These are phyloP conservation scores for Eragrostis curvula DNA, from an alignment of 176 grass and related monocot genomes.

Conservation along the genomic window DNA sequence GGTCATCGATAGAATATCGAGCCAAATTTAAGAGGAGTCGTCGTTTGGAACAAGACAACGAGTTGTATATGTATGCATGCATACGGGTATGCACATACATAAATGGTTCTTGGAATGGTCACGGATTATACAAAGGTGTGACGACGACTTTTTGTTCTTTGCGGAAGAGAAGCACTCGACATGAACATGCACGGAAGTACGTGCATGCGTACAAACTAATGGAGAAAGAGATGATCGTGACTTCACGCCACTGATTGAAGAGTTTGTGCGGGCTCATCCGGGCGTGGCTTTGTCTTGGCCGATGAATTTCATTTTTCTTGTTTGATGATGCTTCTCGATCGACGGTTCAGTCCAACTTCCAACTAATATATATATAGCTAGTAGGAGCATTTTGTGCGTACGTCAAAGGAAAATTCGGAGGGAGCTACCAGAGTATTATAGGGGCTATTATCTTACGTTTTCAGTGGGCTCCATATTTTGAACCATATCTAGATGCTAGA, in stretches of 20 bases:
- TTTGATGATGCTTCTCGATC: not conserved
- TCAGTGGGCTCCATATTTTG: not conserved
- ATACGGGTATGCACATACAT: too few relatives aligned
- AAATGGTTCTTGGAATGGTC: too few relatives aligned
- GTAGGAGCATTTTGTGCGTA: not conserved
- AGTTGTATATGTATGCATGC: too few relatives aligned
- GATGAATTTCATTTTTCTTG: not conserved
- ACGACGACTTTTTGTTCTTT: too few relatives aligned
- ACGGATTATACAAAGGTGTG: too few relatives aligned
- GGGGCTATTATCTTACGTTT: not conserved
- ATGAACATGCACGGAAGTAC: not conserved
- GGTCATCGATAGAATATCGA: too few relatives aligned
- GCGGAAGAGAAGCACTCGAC: not conserved
- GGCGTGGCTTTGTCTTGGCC: too few relatives aligned
- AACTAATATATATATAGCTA: too few relatives aligned
- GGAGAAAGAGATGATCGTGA: not conserved
- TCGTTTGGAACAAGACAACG: too few relatives aligned
- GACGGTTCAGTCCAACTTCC: too few relatives aligned
- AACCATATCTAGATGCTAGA: not conserved
- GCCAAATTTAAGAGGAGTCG: too few relatives aligned
- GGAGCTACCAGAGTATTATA: too few relatives aligned
- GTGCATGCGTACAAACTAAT: not conserved
- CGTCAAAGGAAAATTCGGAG: not conserved
- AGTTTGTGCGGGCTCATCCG: not conserved
- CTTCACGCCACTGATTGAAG: not conserved